Conservation (phyloP, 148 eudicot genomes). For the Cornus florida region DNA sequence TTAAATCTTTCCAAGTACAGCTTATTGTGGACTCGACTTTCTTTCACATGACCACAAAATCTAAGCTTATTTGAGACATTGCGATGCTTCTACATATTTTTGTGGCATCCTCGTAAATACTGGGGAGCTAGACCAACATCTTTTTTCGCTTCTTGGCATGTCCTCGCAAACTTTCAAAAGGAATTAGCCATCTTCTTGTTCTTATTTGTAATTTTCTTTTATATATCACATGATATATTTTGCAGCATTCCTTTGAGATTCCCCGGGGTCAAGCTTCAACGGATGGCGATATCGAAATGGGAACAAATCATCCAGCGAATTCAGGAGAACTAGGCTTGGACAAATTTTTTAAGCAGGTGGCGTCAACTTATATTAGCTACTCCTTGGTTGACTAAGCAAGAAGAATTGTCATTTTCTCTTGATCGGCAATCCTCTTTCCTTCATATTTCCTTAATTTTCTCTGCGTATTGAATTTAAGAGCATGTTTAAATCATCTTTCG, state of each 20-base stretch:
- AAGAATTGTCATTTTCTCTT: not conserved
- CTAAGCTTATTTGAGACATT: not conserved
- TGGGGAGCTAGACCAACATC: not conserved
- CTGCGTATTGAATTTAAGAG: not conserved
- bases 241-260: constrained; percentile 72
- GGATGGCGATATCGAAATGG: constrained; percentile 75
- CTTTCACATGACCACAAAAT: not conserved
- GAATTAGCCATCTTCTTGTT: not conserved
- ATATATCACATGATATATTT: not conserved
- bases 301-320: constrained; percentile 39
- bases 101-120: not conserved
- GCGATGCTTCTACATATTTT: not conserved
- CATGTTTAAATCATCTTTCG: not conserved
- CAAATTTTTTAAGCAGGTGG: constrained; percentile 67
- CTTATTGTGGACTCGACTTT: no score
- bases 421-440: not conserved
- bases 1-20: no score
- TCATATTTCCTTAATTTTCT: constrained; percentile 1
- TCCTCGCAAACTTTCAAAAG: not conserved
- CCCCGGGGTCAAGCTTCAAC: constrained; percentile 48
- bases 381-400: not conserved
- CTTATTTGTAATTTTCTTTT: not conserved
- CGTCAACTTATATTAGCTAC: not conserved
- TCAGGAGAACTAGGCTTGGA: constrained; percentile 85
- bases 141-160: not conserved